Conservation (phyloP, 257 asterid species). For the Solanum infundibuliforme region DNA sequence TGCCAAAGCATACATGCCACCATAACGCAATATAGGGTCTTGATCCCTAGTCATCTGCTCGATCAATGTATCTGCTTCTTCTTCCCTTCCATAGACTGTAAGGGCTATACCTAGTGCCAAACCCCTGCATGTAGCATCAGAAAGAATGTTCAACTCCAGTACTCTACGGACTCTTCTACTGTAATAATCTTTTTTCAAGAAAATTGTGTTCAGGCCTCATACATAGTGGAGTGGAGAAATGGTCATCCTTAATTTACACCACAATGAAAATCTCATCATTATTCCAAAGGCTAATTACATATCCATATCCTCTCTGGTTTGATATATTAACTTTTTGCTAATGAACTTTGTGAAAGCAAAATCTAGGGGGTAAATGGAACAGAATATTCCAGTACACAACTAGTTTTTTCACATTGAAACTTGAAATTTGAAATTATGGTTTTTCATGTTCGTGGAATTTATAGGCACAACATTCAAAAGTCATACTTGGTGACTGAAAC, state of each 20-base stretch:
- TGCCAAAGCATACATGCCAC: slow-evolving; percentile 98
- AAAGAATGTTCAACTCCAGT: not conserved
- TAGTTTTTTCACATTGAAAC: not conserved
- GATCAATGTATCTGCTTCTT: slow-evolving; percentile 87
- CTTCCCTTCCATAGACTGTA: slow-evolving; percentile 98
- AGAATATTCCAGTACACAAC: not conserved
- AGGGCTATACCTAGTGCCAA: slow-evolving; percentile 91
- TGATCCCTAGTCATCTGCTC: slow-evolving; percentile 98
- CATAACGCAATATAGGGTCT: slow-evolving; percentile 92
- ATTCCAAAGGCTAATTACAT: not conserved
- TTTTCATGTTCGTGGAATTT: not conserved
- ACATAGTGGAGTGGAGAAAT: not conserved
- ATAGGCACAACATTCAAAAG: not conserved
- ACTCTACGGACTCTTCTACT: not conserved
- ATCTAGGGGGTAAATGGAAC: not conserved
- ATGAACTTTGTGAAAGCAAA: not conserved
- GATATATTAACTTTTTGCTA: not conserved
- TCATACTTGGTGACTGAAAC: not conserved
- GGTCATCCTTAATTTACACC: not conserved
- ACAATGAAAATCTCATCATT: not conserved
- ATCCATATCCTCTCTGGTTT: not conserved
- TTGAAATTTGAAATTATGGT: not conserved
- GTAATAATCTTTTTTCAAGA: not conserved
- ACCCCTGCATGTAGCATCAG: slow-evolving; percentile 41
- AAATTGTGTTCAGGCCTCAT: not conserved